A percentile compares a stretch with the other conserved stretches of the same genome.
These are phyloP conservation scores for Didymosphaeria variabile DNA, from an alignment of 2,329 filamentous ascomycete genomes.

Conservation along the genomic window DNA sequence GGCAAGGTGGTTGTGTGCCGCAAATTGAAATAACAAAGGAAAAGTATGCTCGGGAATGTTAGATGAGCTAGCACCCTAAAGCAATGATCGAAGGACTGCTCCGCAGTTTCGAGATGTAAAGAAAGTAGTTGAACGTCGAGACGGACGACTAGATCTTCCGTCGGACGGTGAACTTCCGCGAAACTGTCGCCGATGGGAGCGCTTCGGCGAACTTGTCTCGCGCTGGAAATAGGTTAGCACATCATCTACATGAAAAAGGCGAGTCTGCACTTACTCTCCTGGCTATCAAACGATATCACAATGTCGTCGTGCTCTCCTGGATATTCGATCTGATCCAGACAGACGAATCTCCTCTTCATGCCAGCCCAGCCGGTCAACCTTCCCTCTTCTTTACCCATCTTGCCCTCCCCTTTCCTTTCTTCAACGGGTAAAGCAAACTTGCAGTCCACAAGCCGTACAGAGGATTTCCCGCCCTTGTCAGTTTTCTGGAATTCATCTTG, in stretches of 20 bases:
- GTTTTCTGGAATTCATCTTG: conserved; percentile 81
- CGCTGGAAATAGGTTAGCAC: conserved; percentile 48
- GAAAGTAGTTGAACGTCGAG: background rate
- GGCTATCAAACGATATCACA: conserved; percentile 81
- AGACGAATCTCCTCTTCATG: conserved; percentile 78
- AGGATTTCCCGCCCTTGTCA: conserved; percentile 66
- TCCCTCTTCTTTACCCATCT: conserved; percentile 59
- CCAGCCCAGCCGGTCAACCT: conserved; percentile 58
- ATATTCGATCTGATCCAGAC: conserved; percentile 86
- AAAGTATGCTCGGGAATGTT: background rate
- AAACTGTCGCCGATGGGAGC: conserved; percentile 54
- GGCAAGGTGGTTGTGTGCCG: background rate
- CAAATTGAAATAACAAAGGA: conserved; percentile 3
- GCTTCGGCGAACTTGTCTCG: conserved; percentile 57
- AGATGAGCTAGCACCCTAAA: background rate
- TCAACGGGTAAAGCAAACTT: conserved; percentile 83
- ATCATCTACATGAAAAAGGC: background rate
- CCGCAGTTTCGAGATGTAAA: background rate
- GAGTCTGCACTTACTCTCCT: conserved; percentile 68
- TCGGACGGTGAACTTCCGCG: conserved; percentile 54
- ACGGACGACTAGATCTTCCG: conserved; percentile 46
- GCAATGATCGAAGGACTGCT: background rate
- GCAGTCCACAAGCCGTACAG: conserved; percentile 83
- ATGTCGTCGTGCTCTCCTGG: conserved; percentile 95
- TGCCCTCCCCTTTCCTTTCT: conserved; percentile 59